Conservation (phyloP, 805 yeast genomes). For the Ogataea methylovora region DNA sequence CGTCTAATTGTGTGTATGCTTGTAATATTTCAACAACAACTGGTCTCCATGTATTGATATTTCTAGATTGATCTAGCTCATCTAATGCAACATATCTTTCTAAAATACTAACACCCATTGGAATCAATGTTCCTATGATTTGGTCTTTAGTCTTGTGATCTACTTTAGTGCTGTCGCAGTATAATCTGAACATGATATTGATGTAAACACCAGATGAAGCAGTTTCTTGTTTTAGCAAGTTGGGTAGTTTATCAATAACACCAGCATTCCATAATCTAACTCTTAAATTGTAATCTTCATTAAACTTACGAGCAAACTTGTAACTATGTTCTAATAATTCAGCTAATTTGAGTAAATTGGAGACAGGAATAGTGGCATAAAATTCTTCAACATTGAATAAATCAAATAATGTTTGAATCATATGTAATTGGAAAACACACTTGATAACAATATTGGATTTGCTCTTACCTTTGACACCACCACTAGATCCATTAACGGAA, state of each 20-base stretch:
- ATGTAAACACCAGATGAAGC: constrained; percentile 83
- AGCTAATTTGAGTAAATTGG: constrained; percentile 53
- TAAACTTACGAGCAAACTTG: constrained; percentile 78
- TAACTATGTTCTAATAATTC: constrained; percentile 60
- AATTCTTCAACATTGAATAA: constrained; percentile 65
- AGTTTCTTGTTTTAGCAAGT: constrained; percentile 85
- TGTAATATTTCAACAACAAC: constrained; percentile 83
- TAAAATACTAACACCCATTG: constrained; percentile 65
- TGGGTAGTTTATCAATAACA: constrained; percentile 86
- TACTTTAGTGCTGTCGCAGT: constrained; percentile 54
- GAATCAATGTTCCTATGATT: constrained; percentile 49
- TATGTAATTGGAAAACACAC: constrained; percentile 81
- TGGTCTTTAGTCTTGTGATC: constrained; percentile 36
- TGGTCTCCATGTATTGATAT: constrained; percentile 82
- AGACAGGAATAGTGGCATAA: constrained; percentile 61
- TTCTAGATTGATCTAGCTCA: constrained; percentile 71
- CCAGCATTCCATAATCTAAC: constrained; percentile 90
- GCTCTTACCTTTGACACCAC: constrained; percentile 42
- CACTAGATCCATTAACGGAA: constrained; percentile 24
- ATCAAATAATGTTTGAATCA: constrained; percentile 83
- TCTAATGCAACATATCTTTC: constrained; percentile 65
- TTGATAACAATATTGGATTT: constrained; percentile 81
- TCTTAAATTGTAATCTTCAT: constrained; percentile 80
- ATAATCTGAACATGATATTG: constrained; percentile 71
- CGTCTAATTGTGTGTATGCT: constrained; percentile 73